phyloP scores from a whole-genome alignment of 768 basidiomycete genomes.

The Tricholoma sp. region DNA sequence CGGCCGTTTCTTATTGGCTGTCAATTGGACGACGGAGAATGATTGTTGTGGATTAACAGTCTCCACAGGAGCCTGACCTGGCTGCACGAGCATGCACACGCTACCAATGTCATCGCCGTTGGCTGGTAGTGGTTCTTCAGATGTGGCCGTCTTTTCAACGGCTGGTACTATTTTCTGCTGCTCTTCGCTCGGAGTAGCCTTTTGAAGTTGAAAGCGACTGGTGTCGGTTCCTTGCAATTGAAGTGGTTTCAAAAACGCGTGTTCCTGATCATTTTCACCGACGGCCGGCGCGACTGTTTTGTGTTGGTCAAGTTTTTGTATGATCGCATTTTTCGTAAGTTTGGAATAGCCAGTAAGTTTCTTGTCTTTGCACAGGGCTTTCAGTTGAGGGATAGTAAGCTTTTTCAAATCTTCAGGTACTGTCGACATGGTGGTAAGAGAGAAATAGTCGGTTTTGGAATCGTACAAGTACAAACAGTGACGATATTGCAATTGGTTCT shows the following conservation, averaged over 20 bases:
- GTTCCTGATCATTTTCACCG: no score
- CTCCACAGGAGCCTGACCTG: background rate
- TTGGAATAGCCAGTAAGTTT: conserved; percentile 64
- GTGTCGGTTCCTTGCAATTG: no score
- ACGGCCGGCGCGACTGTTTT: no score
- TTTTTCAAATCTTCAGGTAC: conserved; percentile 29
- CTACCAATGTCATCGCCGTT: background rate
- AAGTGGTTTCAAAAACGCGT: no score
- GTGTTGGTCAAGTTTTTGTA: conserved; percentile 39
- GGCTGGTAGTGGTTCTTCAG: background rate
- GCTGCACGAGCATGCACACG: background rate
- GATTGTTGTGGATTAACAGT: background rate
- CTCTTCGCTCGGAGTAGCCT: background rate
- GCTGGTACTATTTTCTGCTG: background rate
- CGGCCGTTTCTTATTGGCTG: background rate
- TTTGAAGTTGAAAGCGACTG: no score
- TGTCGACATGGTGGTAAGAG: background rate
- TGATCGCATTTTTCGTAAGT: conserved; percentile 51
- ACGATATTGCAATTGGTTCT: no score
- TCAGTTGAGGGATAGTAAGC: conserved; percentile 61
- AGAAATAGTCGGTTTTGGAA: background rate
- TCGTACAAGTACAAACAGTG: background rate
- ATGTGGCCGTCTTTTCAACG: background rate
- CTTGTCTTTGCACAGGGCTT: conserved; percentile 61
- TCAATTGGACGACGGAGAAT: background rate